phyloP scores from a whole-genome alignment of 2,329 filamentous ascomycete genomes.

The Alternaria burnsii region DNA sequence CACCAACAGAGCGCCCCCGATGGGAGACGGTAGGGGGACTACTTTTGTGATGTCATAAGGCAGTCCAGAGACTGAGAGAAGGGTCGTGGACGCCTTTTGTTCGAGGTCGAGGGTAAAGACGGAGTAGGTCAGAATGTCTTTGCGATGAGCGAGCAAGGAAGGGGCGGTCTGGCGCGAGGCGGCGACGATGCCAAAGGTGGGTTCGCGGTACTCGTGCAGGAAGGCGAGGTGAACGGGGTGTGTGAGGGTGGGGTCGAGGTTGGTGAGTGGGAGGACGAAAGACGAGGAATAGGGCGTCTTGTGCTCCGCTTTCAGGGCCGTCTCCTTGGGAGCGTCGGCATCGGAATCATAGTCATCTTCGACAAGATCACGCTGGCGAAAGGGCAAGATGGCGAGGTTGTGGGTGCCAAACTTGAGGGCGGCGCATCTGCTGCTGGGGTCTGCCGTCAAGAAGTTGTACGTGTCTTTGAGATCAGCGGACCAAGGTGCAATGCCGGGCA shows the following conservation, averaged over 20 bases:
- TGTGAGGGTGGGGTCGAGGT: conserved; percentile 85
- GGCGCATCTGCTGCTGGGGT: conserved; percentile 91
- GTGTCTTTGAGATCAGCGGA: conserved; percentile 77
- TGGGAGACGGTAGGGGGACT: conserved; percentile 81
- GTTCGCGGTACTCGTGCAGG: conserved; percentile 95
- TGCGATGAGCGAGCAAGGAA: conserved; percentile 76
- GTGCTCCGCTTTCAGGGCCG: conserved; percentile 45
- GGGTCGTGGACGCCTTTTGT: conserved; percentile 89
- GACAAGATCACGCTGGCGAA: conserved; percentile 84
- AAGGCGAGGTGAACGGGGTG: conserved; percentile 93
- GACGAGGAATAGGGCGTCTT: conserved; percentile 84
- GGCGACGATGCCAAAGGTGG: conserved; percentile 93
- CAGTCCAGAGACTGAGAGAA: conserved; percentile 83
- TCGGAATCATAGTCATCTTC: conserved; percentile 92
- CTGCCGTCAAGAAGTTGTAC: conserved; percentile 83
- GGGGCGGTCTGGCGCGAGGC: conserved; percentile 77
- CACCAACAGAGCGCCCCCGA: conserved; percentile 87
- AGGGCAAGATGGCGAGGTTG: conserved; percentile 92
- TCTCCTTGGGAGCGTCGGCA: conserved; percentile 65
- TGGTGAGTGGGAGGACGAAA: conserved; percentile 89
- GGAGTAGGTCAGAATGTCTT: conserved; percentile 87
- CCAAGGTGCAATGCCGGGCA: conserved; percentile 80
- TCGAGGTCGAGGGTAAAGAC: conserved; percentile 96
- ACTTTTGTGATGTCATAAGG: conserved; percentile 88
- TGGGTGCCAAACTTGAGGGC: conserved; percentile 90